These are phyloP conservation scores for Physaria fendleri DNA, from an alignment of 345 rosid genomes.

Conservation along the genomic window DNA sequence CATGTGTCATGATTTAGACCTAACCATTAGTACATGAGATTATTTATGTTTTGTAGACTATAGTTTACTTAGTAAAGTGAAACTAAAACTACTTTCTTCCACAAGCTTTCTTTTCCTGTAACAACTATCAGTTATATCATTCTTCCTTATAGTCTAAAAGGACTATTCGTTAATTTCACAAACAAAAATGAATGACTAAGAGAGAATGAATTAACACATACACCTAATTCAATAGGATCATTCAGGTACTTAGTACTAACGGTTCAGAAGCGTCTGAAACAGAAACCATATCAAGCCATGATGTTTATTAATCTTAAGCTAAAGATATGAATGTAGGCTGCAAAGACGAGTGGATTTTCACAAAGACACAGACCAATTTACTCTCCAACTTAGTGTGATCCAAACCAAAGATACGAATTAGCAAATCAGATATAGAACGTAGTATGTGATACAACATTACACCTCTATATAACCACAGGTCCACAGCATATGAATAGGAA, in stretches of 20 bases:
- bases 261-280: not conserved
- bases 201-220: not conserved
- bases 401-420: not conserved
- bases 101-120: not conserved
- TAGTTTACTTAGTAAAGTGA: not conserved
- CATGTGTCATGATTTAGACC: not conserved
- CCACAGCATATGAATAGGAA: too few relatives aligned
- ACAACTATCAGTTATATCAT: not conserved
- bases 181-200: not conserved
- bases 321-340: not conserved
- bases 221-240: not conserved
- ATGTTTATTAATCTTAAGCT: not conserved
- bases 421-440: not conserved
- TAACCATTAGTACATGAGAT: not conserved
- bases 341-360: not conserved
- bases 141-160: not conserved
- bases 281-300: not conserved
- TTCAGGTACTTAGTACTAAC: not conserved
- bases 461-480: not conserved
- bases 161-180: not conserved
- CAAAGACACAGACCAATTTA: not conserved
- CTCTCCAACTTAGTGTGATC: not conserved
- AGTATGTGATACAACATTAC: slow-evolving; percentile 9
- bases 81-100: not conserved
- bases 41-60: not conserved